Percentiles rank a stretch among this genome's conserved stretches.
phyloP scores from a whole-genome alignment of 352 stramenopile species.

The Blastocystis hominis region DNA sequence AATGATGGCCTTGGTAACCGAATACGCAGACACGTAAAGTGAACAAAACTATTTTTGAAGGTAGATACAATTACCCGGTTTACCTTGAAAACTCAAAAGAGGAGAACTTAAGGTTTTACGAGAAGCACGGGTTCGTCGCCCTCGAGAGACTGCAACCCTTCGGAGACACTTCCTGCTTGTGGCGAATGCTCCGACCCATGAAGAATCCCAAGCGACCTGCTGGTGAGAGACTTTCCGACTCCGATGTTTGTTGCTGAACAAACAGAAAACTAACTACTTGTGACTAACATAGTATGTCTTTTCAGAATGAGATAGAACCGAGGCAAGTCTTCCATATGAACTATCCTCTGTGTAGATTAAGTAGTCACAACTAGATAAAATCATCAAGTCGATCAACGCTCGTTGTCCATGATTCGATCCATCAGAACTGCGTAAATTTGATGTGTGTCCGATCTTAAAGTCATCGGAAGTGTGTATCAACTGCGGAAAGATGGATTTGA shows the following conservation, averaged over 20 bases:
- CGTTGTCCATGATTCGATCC: not conserved
- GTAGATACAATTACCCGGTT: not conserved
- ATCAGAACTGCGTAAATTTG: not conserved
- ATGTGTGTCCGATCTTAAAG: conserved; percentile 5
- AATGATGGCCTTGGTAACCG: not conserved
- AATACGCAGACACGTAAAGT: not conserved
- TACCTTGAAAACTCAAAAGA: conserved; percentile 31
- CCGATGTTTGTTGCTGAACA: not conserved
- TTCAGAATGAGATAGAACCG: not conserved
- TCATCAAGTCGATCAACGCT: not conserved
- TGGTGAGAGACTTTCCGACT: not conserved
- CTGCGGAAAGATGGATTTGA: not conserved
- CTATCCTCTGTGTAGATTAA: not conserved
- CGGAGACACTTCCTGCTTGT: not conserved
- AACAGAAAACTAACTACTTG: not conserved
- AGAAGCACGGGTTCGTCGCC: conserved; percentile 3
- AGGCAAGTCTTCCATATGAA: not conserved
- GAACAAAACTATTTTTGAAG: not conserved
- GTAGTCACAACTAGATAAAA: not conserved
- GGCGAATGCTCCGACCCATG: not conserved
- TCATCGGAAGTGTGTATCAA: not conserved
- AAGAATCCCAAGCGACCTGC: not conserved
- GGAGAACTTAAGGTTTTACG: not conserved
- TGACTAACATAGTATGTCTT: not conserved
- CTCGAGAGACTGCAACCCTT: not conserved